Evolutionary conservation across 148 eudicot genomes (phyloP), one percentile per base, ranked within the genome.

Genomic region (Simmondsia chinensis): DNA sequence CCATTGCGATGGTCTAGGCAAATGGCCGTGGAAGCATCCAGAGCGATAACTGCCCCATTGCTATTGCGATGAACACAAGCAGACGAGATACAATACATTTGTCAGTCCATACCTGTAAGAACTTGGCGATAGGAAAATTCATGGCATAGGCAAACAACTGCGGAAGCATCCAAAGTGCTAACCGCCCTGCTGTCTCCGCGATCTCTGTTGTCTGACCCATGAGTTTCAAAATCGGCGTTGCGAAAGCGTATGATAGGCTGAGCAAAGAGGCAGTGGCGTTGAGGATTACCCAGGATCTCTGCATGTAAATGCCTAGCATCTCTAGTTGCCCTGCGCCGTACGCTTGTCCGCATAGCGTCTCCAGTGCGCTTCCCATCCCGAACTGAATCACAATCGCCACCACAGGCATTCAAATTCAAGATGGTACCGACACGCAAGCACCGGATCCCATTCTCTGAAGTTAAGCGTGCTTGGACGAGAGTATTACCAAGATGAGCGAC

Each of bases 321-420:
- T 56, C 44, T 11, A 49, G 2, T 41, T 66, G 65, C 5, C 56
- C 57, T 7, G 76, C 83, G 8, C 74, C 83, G 31, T 24, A 73
- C 5, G 83, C 83, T 66, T 77, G 79, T 3, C 83, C 83, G 23
- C 83, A 73, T 7, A 69, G 66, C 5, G 83, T 77, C 47, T 77
- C 79, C n/a, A 77, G 44, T 2, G 79, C 83, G 29, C 83, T 73
- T 24, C 73, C 69, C 73, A 73, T 59, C 14, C 83, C 76, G 2
- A 47, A 22, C 72, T 71, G 51, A n/a, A 25, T 47, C 54, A 39
- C 13, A 8, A 25, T 18, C 4, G 7, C 22, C 19, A 19, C 17
- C 12, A 12, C 6, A 14, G 11, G 10, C 23, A 23, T 11, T 11
- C 25, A 18, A n/a, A 5, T 14, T 43, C 5, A 36, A 12, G 16